Percentiles rank a stretch among this genome's conserved stretches.
These are phyloP conservation scores for Candida frijolesensis DNA, from an alignment of 1,139 yeast genomes.

Conservation along the genomic window DNA sequence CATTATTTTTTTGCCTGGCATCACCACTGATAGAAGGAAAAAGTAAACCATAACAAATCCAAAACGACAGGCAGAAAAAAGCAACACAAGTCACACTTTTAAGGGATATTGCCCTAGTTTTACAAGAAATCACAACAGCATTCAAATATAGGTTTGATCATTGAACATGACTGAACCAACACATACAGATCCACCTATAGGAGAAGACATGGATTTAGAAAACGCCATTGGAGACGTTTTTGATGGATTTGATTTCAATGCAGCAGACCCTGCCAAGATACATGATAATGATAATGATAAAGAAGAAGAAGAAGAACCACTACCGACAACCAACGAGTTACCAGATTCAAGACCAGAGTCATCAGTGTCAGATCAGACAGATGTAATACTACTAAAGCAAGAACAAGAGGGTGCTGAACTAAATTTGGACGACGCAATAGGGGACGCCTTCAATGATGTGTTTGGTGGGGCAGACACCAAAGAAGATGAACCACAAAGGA, in stretches of 20 bases:
- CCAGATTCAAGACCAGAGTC: too few species aligned
- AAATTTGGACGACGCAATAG: conserved; percentile 26
- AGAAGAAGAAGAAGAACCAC: conserved; percentile 7
- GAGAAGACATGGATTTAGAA: conserved; percentile 9
- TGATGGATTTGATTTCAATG: conserved; percentile 27
- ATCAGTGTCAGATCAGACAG: neutral
- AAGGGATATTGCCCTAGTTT: conserved; percentile 5
- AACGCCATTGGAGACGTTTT: conserved; percentile 43
- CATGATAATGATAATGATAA: conserved; percentile 3
- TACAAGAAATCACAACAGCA: neutral
- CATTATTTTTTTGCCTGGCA: neutral
- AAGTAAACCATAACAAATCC: conserved; percentile 1
- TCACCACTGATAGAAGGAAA: neutral
- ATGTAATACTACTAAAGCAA: neutral
- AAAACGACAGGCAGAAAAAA: neutral
- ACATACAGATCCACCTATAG: neutral
- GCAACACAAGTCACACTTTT: conserved; percentile 5
- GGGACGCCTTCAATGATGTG: conserved; percentile 21
- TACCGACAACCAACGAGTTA: too few species aligned
- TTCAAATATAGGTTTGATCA: neutral
- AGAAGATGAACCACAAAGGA: conserved; percentile 1
- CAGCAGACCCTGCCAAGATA: conserved; percentile 3
- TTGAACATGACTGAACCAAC: neutral
- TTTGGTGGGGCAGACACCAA: conserved; percentile 2
- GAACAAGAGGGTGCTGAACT: conserved; percentile 4